Base-by-base conservation (phyloP, 2,329 filamentous ascomycete genomes). In the Exophiala mesophila region DNA sequence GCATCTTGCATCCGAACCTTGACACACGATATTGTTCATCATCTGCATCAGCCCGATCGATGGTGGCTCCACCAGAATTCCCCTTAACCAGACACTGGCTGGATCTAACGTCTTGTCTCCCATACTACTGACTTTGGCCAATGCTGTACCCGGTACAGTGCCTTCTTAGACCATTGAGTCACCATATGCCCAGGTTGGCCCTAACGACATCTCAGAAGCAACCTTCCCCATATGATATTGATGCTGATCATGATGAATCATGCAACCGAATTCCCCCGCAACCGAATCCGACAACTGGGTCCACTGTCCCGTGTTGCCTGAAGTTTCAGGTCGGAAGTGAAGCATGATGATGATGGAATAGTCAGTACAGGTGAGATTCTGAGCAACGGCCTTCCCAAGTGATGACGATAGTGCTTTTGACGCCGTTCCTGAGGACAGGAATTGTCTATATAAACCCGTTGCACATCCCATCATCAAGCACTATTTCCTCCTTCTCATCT, bases 381-480 rank as follows among this genome's bases (percentile, higher is more conserved):
- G 23, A 6, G 6, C 12, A 7, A 6, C 23, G 6, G 23, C 7
- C 23, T 6, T 26, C 23, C 6, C 23, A 26, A 7, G 12, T 26
- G 12, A 26, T 26, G 23, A 26, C 23, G 23, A 26, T 26, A 7
- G 23, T 26, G 23, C 6, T 26, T 6, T 26, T 26, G 12, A 12
- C 23, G 7, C 6, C 12, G 23, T 26, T 12, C 6, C 6, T 26
- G 12, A 7, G 23, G 23, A 12, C 6, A 12, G 7, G 12, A 26
- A 26, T 26, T 12, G 32, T 34, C 9, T 34, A 34, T 34, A 34
- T 34, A 34, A 34, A 34, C 32, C 32, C 16, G 23, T 26, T n/a
- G 15, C 17, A 34, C 6, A 7, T 18, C 24, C 20, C 21, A 16
- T 6, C 5, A 13, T 39, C 17, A 39, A 18, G 18, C n/a, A 38